Evolutionary conservation across 306 rosid genomes (phyloP).

Genomic region (Quercus ilex): DNA sequence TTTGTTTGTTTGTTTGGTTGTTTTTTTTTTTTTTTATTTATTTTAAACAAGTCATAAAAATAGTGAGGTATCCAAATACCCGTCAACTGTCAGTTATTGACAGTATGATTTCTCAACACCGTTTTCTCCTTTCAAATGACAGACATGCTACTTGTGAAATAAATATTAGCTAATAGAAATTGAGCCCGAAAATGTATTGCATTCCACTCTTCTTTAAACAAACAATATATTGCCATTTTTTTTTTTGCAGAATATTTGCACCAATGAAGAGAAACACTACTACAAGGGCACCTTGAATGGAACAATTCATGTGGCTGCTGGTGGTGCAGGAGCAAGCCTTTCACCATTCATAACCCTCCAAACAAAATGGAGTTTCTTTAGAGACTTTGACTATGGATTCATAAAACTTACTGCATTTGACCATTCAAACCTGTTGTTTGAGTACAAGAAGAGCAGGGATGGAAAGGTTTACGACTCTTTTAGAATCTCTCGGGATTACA

Average conservation of each 20-base stretch:
- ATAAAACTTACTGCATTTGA: conserved; percentile 84
- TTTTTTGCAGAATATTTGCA: conserved; percentile 68
- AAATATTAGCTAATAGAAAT: background rate
- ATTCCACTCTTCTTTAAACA: conserved; percentile 3
- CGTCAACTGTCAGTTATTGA: background rate
- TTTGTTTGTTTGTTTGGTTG: background rate
- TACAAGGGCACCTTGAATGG: conserved; percentile 78
- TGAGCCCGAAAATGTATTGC: conserved; percentile 1
- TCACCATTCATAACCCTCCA: conserved; percentile 56
- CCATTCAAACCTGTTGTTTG: conserved; percentile 82
- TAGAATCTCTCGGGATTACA: conserved; percentile 68
- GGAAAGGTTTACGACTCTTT: conserved; percentile 84
- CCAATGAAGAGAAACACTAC: conserved; percentile 57
- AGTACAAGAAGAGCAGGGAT: conserved; percentile 92
- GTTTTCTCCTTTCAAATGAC: background rate
- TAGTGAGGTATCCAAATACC: background rate
- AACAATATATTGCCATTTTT: background rate
- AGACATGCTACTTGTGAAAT: background rate
- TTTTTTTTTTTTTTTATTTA: background rate
- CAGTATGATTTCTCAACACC: background rate
- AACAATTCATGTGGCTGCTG: conserved; percentile 87
- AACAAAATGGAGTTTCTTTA: conserved; percentile 77
- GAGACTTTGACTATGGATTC: conserved; percentile 79
- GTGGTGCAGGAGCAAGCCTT: conserved; percentile 92
- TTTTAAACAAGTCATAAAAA: background rate